Evolutionary conservation across 179 eudicot species (phyloP).

Genomic region (Spinacia oleracea): DNA sequence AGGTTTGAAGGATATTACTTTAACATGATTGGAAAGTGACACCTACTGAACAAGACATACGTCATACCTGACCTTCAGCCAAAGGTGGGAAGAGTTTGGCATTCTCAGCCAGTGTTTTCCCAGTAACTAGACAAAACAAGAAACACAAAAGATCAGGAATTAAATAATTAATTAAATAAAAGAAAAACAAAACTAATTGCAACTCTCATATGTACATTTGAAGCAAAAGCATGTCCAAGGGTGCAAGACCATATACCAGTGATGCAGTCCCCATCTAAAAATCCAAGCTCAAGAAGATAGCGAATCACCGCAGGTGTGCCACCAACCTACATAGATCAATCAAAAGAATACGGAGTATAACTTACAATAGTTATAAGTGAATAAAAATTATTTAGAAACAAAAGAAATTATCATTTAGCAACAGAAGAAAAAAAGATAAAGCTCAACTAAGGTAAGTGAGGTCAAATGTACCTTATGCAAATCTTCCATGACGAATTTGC

Average conservation of each 20-base stretch:
- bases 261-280: conserved; percentile 88
- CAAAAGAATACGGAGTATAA: background rate
- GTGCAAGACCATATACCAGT: conserved; percentile 54
- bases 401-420: background rate
- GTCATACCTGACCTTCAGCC: conserved; percentile 89
- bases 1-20: background rate
- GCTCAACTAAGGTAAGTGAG: background rate
- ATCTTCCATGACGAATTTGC: conserved; percentile 98
- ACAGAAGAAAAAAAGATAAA: background rate
- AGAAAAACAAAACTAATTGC: background rate
- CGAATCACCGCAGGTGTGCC: conserved; percentile 95
- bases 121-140: conserved; percentile 60
- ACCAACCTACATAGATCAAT: conserved; percentile 56
- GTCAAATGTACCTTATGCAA: conserved; percentile 74
- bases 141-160: background rate
- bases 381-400: background rate
- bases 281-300: conserved; percentile 76
- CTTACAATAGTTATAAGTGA: background rate
- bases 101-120: conserved; percentile 91
- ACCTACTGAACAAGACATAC: background rate
- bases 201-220: background rate
- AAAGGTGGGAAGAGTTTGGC: conserved; percentile 81
- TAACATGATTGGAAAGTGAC: background rate
- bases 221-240: conserved; percentile 10
- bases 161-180: background rate